A percentile compares a stretch with the other conserved stretches of the same genome.
Evolutionary conservation across 345 rosid genomes (phyloP).

Genomic region (Ailanthus altissimus): DNA sequence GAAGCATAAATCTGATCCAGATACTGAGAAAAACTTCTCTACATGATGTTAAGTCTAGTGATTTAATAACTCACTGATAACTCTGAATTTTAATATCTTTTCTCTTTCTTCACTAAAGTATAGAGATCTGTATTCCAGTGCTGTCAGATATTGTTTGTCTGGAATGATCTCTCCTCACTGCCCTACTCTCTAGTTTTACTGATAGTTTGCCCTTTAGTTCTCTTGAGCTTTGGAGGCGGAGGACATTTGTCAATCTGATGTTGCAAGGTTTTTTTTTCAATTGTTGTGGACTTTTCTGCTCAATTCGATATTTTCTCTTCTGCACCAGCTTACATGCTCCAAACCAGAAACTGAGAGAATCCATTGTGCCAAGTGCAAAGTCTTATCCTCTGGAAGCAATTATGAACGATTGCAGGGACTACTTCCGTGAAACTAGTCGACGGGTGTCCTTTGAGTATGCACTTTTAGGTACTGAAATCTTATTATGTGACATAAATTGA

Average conservation of each 20-base stretch:
- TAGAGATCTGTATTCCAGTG: background rate
- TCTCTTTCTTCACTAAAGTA: background rate
- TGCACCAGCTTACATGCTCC: conserved; percentile 84
- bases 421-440: conserved; percentile 74
- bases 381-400: conserved; percentile 88
- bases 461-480: conserved; percentile 64
- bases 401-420: conserved; percentile 89
- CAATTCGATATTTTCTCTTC: conserved; percentile 16
- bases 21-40: conserved; percentile 2
- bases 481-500: conserved; percentile 5
- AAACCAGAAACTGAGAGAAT: conserved; percentile 83
- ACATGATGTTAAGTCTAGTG: background rate
- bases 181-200: background rate
- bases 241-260: background rate
- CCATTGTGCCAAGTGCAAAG: conserved; percentile 95
- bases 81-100: background rate
- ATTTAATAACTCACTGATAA: background rate
- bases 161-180: background rate
- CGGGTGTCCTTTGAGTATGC: conserved; percentile 92
- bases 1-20: background rate
- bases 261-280: conserved; percentile 12
- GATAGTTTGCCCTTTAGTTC: background rate
- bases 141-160: background rate
- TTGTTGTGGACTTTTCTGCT: background rate
- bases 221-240: conserved; percentile 2